Evolutionary conservation across 2,329 filamentous ascomycete genomes (phyloP).

Genomic region (Didymella arachidicola): DNA sequence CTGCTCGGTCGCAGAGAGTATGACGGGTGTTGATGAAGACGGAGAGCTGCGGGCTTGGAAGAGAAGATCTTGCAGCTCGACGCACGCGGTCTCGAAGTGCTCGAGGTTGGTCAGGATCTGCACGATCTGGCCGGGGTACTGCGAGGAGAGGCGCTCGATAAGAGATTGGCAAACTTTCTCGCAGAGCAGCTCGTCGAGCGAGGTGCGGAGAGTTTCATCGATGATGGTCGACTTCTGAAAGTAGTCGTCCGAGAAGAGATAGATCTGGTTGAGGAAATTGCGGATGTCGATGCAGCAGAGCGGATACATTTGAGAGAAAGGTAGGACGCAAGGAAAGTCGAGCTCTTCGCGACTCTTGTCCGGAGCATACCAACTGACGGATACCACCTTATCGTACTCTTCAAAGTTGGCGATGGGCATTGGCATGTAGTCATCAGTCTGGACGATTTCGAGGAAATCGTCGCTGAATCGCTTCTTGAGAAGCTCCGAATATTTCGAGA

Average conservation of each 20-base stretch:
- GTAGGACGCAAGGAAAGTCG: conserved; percentile 89
- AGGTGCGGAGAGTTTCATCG: conserved; percentile 86
- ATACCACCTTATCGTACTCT: conserved; percentile 94
- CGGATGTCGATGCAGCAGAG: conserved; percentile 97
- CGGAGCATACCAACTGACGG: conserved; percentile 93
- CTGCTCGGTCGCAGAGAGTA: conserved; percentile 81
- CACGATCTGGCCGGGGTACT: conserved; percentile 96
- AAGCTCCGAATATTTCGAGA: conserved; percentile 91
- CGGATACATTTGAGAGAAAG: conserved; percentile 99
- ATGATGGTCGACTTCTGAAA: conserved; percentile 91
- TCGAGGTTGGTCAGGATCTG: conserved; percentile 98
- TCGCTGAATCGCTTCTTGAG: conserved; percentile 91
- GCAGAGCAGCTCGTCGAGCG: conserved; percentile 92
- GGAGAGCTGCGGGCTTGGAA: conserved; percentile 84
- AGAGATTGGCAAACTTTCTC: conserved; percentile 90
- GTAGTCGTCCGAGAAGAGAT: conserved; percentile 95
- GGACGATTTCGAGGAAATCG: conserved; percentile 88
- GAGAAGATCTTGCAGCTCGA: conserved; percentile 85
- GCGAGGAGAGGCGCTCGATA: conserved; percentile 85
- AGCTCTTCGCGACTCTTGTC: conserved; percentile 79
- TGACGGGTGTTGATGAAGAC: conserved; percentile 80
- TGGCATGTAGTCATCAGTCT: conserved; percentile 99
- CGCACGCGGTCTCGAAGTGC: conserved; percentile 93
- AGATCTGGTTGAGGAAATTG: conserved; percentile 97
- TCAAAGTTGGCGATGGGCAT: conserved; percentile 93